Conservation (phyloP, 2,329 filamentous ascomycete species). For the Elsinoe perseae region DNA sequence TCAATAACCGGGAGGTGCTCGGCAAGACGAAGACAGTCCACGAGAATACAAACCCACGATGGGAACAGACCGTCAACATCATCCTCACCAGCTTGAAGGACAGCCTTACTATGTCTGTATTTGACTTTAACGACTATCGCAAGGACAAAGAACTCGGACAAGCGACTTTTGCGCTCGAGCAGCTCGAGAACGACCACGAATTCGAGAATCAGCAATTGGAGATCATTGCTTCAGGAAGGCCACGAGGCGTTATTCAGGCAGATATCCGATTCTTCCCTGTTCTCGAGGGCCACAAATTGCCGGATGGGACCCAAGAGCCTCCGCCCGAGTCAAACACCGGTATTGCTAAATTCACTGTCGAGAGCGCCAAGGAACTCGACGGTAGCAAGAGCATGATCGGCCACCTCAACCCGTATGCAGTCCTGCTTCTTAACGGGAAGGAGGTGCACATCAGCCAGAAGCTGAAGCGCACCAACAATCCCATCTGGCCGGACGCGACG, state of each 20-base stretch:
- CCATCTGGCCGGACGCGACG: conserved; percentile 85
- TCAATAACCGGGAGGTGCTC: conserved; percentile 74
- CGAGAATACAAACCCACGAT: conserved; percentile 78
- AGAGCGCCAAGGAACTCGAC: conserved; percentile 94
- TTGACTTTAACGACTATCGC: conserved; percentile 89
- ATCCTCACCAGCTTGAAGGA: conserved; percentile 90
- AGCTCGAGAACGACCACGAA: conserved; percentile 66
- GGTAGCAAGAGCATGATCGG: conserved; percentile 87
- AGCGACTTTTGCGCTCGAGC: conserved; percentile 77
- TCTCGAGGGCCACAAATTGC: conserved; percentile 60
- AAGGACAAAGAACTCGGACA: conserved; percentile 93
- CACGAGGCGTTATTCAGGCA: conserved; percentile 68
- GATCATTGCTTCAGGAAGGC: conserved; percentile 73
- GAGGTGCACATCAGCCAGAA: conserved; percentile 84
- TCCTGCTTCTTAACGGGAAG: conserved; percentile 83
- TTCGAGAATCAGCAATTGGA: conserved; percentile 82
- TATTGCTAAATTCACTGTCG: conserved; percentile 85
- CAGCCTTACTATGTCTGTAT: conserved; percentile 73
- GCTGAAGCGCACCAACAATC: conserved; percentile 94
- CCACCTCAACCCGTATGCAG: conserved; percentile 81
- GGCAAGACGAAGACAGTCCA: conserved; percentile 82
- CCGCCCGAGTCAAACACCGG: conserved; percentile 86
- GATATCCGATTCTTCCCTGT: conserved; percentile 96
- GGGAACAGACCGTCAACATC: conserved; percentile 95
- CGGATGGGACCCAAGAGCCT: conserved; percentile 70